Base-by-base conservation (phyloP, 768 basidiomycete genomes). In the Boletus eberwhitei region DNA sequence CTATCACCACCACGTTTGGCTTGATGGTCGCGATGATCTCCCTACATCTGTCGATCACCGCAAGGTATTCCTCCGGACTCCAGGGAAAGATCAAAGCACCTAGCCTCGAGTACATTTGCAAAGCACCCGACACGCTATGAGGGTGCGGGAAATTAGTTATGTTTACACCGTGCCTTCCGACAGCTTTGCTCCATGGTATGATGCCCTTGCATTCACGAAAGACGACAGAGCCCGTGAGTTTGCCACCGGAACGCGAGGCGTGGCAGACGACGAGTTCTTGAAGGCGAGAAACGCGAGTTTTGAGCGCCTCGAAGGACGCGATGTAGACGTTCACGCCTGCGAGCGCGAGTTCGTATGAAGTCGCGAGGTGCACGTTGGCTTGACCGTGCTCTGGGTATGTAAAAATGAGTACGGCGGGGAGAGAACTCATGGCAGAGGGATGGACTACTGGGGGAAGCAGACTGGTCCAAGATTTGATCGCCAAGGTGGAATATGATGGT, bases 281-380 rank as follows among this genome's bases (percentile, higher is more conserved):
- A 26, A 62, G 22, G 14, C 37, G 50, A 9, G 19, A 24, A 16
- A 62, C 22, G n/a, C 60, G 53, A 17, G 37, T 3, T 44, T 16
- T 12, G 40, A 62, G 60, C 4, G 60, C 8, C 24, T 48, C 21
- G 11, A 58, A 62, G 13, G 53, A 62, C 1, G 60, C 53, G 3
- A 62, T 48, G 34, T n/a, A 21, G 17, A 62, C 51, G 35, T 58
- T 41, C 9, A 34, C 50, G 7, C 53, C 56, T 6, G 48, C 44
- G 12, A 61, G 45, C 8, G 48, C 60, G 8, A 62, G 60, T 29
- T 62, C 59, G 11, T 58, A 61, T 13, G 60, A 22, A 6, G 46
- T 58, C 13, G 60, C 56, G 19, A 60, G 52, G 8, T 44, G 48
- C 1, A 59, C 49, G 16, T 59, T 54, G 26, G 52, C 52, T 43